Evolutionary conservation across 306 rosid species (phyloP), one percentile per base, ranked within the genome.

Genomic region (Cicer arietinum): DNA sequence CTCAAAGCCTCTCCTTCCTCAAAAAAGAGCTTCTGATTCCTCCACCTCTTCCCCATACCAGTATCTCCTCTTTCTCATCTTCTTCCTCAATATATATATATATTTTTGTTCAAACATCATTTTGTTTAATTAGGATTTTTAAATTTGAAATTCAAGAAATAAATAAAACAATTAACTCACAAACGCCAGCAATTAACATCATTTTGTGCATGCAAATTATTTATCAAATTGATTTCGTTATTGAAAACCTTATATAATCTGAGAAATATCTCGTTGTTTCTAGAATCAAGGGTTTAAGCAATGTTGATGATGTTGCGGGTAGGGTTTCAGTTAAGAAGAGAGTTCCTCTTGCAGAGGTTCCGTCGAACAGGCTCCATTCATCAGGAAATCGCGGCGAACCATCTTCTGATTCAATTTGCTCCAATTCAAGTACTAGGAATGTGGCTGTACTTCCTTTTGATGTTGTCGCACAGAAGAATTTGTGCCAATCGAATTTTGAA

Each of bases 1-100:
- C 54, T 82, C 94, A 39, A 90, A 88, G 79, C 94, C 98, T 9
- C 85, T 87, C 22, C 87, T 91, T 57, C 77, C 88, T 80, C 88
- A 84, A 2, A 94, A 94, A 90, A 87, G 97, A 44, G 80, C 97
- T 80, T 88, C 80, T 20, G 82, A 86, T 46, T 82, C 80, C 47
- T 81, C 74, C 3, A 17, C 79, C 45, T 40, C 10, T 66, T 64
- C 44, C 37, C 6, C 10, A 52, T 58, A 71, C 46, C 79, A 57
- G 91, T 89, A 84, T 78, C 14, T 20, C 7, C 52, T 62, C 76
- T 66, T 47, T 20, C 54, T 18, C 17, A 42, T 62, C 35, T 69
- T 10, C 7, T 16, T 14, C 45, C 58, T 11, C 16, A 17, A 13
- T 57, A 20, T 30, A 30, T 30, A 30, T 22, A 22, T 20, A 20